A percentile compares a stretch with the other conserved stretches of the same genome.
phyloP scores from a whole-genome alignment of 306 rosid species.

The Cucumis sativus region Cucumber_9930_V3 NC_026656.2:16982001-16982500 shows the following conservation, averaged over 20 bases:
- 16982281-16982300: slow-evolving; percentile 31
- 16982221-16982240: slow-evolving; percentile 47
- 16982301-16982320: slow-evolving; percentile 33
- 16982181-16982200: slow-evolving; percentile 32
- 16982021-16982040: background rate
- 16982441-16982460: slow-evolving; percentile 39
- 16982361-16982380: slow-evolving; percentile 38
- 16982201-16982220: slow-evolving; percentile 43
- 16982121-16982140: slow-evolving; percentile 49
- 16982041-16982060: slow-evolving; percentile 6
- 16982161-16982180: slow-evolving; percentile 70
- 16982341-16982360: slow-evolving; percentile 32
- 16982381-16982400: slow-evolving; percentile 41
- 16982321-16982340: slow-evolving; percentile 28
- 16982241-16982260: slow-evolving; percentile 43
- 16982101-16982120: slow-evolving; percentile 30
- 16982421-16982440: slow-evolving; percentile 40
- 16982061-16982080: slow-evolving; percentile 33
- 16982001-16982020: slow-evolving; percentile 1
- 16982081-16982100: slow-evolving; percentile 32
- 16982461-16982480: slow-evolving; percentile 46
- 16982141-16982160: slow-evolving; percentile 44
- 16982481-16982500: slow-evolving; percentile 61
- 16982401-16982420: slow-evolving; percentile 42
- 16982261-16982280: slow-evolving; percentile 72